These are phyloP conservation scores for Dendrocalamus sinicus DNA, from an alignment of 176 grass and related monocot species.

Conservation along the genomic window DNA sequence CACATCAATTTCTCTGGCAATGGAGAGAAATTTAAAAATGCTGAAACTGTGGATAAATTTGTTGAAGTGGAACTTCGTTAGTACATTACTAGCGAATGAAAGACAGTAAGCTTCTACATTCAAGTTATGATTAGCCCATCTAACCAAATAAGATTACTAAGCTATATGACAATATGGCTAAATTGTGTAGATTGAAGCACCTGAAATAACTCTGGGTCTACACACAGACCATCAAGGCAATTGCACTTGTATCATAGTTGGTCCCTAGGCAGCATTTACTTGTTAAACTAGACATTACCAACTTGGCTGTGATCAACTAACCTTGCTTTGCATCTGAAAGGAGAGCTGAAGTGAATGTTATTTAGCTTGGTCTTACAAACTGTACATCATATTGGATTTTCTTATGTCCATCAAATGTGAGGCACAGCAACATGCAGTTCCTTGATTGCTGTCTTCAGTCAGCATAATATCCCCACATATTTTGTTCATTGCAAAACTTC, in stretches of 20 bases:
- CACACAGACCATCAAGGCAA: neutral
- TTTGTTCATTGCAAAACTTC: neutral
- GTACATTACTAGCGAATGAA: neutral
- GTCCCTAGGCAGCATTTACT: slow-evolving; percentile 1
- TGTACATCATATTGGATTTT: slow-evolving; percentile 1
- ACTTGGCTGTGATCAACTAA: neutral
- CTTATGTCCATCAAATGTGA: neutral
- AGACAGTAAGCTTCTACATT: neutral
- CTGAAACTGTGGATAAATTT: neutral
- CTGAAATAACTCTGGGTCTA: neutral
- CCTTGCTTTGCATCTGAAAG: neutral
- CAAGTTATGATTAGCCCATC: slow-evolving; percentile 1
- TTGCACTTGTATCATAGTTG: neutral
- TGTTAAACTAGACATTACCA: neutral
- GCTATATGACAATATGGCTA: neutral
- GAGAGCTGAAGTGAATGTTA: neutral
- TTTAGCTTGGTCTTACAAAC: neutral
- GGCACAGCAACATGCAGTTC: neutral
- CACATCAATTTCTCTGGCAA: neutral
- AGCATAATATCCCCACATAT: neutral
- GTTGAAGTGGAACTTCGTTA: neutral
- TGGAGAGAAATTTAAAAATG: neutral
- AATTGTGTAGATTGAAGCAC: neutral
- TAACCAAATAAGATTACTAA: neutral
- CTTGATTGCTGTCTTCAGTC: neutral